Conservation (phyloP, 2,329 filamentous ascomycete genomes). For the Trichoderma atroviride region DNA sequence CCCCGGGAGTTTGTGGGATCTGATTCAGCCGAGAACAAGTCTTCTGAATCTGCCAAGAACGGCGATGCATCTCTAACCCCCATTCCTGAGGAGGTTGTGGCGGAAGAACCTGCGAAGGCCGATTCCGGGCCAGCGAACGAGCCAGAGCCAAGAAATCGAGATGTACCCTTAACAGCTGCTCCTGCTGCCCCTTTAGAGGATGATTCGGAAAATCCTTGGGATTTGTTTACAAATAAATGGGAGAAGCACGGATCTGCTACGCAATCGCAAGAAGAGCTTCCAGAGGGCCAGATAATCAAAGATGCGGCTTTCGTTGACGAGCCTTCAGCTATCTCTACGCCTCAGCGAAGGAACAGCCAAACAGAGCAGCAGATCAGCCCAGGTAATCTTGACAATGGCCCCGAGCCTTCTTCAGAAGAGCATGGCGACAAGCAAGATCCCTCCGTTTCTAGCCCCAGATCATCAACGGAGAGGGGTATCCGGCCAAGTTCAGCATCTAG, state of each 20-base stretch:
- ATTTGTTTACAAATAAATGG: constrained; percentile 16
- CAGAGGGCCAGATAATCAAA: not conserved
- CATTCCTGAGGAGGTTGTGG: not conserved
- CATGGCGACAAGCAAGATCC: not conserved
- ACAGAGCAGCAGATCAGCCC: not conserved
- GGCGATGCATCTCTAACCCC: not conserved
- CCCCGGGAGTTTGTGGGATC: not conserved
- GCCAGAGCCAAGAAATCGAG: not conserved
- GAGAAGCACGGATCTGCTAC: constrained; percentile 38
- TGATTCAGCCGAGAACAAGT: not conserved
- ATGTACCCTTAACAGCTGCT: not conserved
- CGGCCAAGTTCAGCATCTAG: constrained; percentile 2
- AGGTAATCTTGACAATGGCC: not conserved
- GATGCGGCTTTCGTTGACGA: constrained; percentile 11
- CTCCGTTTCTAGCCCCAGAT: not conserved
- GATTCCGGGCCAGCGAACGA: not conserved
- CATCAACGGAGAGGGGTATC: not conserved
- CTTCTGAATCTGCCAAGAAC: not conserved
- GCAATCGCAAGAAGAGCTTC: not conserved
- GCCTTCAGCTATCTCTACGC: constrained; percentile 1
- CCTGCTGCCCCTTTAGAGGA: not conserved
- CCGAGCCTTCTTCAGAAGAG: not conserved
- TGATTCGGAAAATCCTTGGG: constrained; percentile 28
- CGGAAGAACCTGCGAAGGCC: not conserved
- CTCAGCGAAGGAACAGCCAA: constrained; percentile 7